Base-by-base conservation (phyloP, 495 filamentous ascomycete species). In the Aspergillus bertholletiae region DNA sequence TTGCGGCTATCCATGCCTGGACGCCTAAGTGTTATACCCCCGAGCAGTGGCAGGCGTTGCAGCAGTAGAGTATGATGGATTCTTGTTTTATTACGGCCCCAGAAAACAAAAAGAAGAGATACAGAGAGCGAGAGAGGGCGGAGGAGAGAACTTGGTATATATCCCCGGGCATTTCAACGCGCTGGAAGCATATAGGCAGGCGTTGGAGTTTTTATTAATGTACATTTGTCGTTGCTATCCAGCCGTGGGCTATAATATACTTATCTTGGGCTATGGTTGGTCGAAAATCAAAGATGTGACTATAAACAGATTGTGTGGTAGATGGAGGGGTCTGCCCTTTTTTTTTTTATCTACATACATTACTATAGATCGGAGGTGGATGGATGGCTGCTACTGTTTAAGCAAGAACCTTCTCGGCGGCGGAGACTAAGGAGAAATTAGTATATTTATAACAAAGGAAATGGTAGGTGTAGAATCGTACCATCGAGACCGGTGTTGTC, bases 1-100 rank as follows among this genome's bases (percentile, higher is more conserved):
- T 98, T 69, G 88, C 90, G 5, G 83, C 84, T 43, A 96, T 98
- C 52, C 94, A 98, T 78, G 94, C 94, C n/a, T 98, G 94, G 94
- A 93, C 89, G 53, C 90, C 94, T 22, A 96, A 92, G 73, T 97
- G 95, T 71, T 90, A 88, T 76, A 97, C 94, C 15, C 90, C 92
- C 1, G 93, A 92, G 69, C 90, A 98, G 75, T 97, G 89, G 86
- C 84, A 87, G 75, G 85, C 80, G 68, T 80, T 86, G 71, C 80
- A 81, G 65, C 74, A 74, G 62, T 55, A 50, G n/a, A 58, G 32
- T 15, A 28, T 27, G 49, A 56, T 27, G 18, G 21, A 41, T 28
- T 22, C 40, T 34, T 23, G 12, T 45, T 7, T 37, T 46, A 44
- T 55, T 41, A 24, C n/a, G 26, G 26, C 8, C 26, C 26, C 26